phyloP scores from a whole-genome alignment of 306 rosid genomes.

The Cucurbita moschata region DNA sequence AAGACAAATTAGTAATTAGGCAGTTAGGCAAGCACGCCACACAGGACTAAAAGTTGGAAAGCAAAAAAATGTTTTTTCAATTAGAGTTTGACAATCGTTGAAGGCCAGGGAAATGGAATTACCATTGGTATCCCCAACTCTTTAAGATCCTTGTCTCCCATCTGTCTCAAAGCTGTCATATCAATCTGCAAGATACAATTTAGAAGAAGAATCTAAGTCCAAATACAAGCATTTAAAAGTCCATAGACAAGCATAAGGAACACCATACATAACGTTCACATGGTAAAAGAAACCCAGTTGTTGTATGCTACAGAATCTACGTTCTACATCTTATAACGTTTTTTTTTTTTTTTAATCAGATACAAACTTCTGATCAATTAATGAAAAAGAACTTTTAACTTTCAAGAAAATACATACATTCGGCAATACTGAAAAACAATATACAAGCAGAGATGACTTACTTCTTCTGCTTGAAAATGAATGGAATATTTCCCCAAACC shows the following conservation, averaged over 20 bases:
- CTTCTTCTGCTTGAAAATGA: conserved; percentile 54
- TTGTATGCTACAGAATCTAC: background rate
- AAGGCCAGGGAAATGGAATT: conserved; percentile 7
- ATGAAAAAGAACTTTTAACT: background rate
- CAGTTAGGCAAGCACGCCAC: background rate
- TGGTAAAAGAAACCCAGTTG: background rate
- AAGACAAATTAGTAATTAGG: background rate
- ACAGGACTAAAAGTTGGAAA: background rate
- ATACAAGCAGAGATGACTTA: conserved; percentile 10
- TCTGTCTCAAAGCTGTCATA: conserved; percentile 50
- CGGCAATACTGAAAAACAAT: background rate
- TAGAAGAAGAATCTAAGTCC: too few species aligned
- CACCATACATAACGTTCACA: background rate
- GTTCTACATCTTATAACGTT: background rate
- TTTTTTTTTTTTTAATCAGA: too few species aligned
- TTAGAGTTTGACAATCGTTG: background rate
- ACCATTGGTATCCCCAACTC: conserved; percentile 67
- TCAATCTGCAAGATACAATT: conserved; percentile 29
- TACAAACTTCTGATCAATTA: too few species aligned
- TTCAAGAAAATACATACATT: background rate
- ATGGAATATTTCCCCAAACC: conserved; percentile 42
- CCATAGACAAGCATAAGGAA: background rate
- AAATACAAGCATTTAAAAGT: background rate
- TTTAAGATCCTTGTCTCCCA: conserved; percentile 57
- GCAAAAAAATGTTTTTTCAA: background rate